Evolutionary conservation across 306 rosid species (phyloP).

Genomic region (Oxytropis ochrocephala): DNA sequence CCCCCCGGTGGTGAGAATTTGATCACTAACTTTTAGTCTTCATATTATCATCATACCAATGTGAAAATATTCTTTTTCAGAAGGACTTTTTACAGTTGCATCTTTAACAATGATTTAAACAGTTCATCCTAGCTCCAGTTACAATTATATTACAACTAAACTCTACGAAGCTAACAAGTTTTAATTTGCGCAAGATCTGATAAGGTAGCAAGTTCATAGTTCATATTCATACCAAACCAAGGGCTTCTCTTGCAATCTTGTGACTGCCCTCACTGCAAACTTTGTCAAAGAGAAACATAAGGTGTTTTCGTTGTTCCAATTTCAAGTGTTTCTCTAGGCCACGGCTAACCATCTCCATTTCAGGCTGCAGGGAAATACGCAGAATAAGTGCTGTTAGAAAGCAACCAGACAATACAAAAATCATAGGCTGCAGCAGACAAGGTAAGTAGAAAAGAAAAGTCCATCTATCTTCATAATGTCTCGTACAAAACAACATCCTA

Average conservation of each 20-base stretch:
- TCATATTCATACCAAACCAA: constrained; percentile 86
- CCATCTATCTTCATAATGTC: background rate
- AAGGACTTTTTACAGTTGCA: background rate
- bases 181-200: background rate
- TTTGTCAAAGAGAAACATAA: constrained; percentile 56
- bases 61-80: background rate
- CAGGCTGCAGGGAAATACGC: constrained; percentile 55
- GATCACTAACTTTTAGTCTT: no score
- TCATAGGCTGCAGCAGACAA: constrained; percentile 8
- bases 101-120: background rate
- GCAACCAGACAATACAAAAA: background rate
- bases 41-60: background rate
- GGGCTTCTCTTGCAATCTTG: constrained; percentile 68
- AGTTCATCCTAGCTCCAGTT: background rate
- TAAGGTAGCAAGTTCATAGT: constrained; percentile 23
- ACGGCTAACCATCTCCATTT: constrained; percentile 93
- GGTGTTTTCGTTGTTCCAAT: constrained; percentile 62
- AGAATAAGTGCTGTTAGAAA: constrained; percentile 6
- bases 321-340: constrained; percentile 77
- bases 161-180: background rate
- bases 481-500: constrained; percentile 7
- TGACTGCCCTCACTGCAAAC: constrained; percentile 58
- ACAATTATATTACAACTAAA: background rate
- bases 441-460: constrained; percentile 9
- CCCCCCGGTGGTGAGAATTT: no score